These are phyloP conservation scores for Zoysia matrella DNA, from an alignment of 202 grass and related monocot genomes.

Conservation along the genomic window DNA sequence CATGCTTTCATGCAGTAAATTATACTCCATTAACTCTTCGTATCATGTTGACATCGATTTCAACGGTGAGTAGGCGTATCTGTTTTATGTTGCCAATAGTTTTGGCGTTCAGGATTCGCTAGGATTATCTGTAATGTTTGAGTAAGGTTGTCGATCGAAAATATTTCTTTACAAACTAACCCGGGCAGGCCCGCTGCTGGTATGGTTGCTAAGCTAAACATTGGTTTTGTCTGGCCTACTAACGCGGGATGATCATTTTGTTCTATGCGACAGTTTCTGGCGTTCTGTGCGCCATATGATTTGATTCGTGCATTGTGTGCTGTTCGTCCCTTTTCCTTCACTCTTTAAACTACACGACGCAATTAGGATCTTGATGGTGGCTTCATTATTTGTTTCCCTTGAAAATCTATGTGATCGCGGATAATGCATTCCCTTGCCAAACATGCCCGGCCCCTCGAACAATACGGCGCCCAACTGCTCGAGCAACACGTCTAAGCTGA, in stretches of 20 bases:
- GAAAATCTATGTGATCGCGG: neutral
- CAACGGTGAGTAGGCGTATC: neutral
- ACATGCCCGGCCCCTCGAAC: neutral
- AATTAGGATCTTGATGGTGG: neutral
- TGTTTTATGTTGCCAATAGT: neutral
- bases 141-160: no score
- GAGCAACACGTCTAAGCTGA: neutral
- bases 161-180: no score
- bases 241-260: neutral
- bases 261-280: neutral
- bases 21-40: neutral
- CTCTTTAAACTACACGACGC: no score
- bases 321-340: no score
- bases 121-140: neutral
- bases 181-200: no score
- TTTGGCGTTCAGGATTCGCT: neutral
- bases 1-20: neutral
- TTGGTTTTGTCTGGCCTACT: neutral
- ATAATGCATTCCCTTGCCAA: neutral
- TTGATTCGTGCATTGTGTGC: no score
- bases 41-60: neutral
- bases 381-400: neutral
- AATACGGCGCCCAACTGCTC: neutral
- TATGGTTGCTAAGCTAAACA: neutral
- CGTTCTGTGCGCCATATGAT: neutral